Percentiles rank a stretch among this genome's conserved stretches.
These are phyloP conservation scores for Yueomyces sp. DNA, from an alignment of 805 yeast species.

Conservation along the genomic window DNA sequence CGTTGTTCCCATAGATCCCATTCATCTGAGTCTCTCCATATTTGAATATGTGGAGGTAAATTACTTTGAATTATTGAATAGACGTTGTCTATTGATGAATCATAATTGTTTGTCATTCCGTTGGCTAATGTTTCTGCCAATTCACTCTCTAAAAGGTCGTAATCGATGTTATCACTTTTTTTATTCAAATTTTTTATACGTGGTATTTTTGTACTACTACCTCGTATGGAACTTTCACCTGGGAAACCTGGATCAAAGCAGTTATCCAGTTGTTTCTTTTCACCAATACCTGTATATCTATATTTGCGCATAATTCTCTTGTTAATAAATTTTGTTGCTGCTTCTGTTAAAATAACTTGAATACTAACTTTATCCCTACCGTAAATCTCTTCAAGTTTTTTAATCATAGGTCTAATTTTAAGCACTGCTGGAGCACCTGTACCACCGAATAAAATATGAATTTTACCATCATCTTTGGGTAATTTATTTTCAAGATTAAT, in stretches of 20 bases:
- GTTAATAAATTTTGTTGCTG: constrained; percentile 63
- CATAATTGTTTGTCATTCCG: background rate
- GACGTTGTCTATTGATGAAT: background rate
- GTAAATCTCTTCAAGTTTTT: constrained; percentile 68
- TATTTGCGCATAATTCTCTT: background rate
- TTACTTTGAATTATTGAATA: constrained; percentile 32
- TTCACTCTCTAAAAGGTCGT: background rate
- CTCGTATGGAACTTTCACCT: constrained; percentile 1
- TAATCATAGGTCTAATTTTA: constrained; percentile 66
- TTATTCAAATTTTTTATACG: background rate
- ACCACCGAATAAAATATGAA: constrained; percentile 75
- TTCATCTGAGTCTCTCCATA: constrained; percentile 92
- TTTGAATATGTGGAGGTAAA: constrained; percentile 53
- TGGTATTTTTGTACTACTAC: constrained; percentile 6
- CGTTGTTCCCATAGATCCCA: constrained; percentile 81
- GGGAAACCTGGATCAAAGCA: background rate
- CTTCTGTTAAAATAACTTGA: constrained; percentile 72
- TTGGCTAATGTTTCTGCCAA: background rate
- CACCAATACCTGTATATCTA: background rate
- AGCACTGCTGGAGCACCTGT: constrained; percentile 82
- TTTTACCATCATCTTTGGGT: constrained; percentile 75
- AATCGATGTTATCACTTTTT: background rate
- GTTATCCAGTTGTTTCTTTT: background rate
- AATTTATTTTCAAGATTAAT: constrained; percentile 46
- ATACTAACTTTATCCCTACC: constrained; percentile 65